Evolutionary conservation across 495 filamentous ascomycete genomes (phyloP), one percentile per base, ranked within the genome.

Genomic region (Arthonia radiata): DNA sequence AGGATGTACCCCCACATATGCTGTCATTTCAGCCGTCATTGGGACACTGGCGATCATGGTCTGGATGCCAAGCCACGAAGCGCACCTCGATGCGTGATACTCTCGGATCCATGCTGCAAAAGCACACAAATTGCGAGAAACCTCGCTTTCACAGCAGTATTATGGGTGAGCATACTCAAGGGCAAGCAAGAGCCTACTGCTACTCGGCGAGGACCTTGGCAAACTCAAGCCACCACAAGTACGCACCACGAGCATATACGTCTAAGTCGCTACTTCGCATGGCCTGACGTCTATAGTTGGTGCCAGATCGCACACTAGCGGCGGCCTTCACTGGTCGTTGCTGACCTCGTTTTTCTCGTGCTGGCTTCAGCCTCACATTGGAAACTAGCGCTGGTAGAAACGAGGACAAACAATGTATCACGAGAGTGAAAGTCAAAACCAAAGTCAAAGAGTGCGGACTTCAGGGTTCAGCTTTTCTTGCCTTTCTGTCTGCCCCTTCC

Each of bases 251-350:
- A 70, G 72, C 71, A 79, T 79, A 73, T 69, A 48, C 64, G 55
- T 62, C 53, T 54, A 49, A 45, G 55, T 48, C 39, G 32, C 28
- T 47, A 56, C 36, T 37, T 42, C 60, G 53, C 53, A 74, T 61
- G 61, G 57, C 59, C 50, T 56, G 59, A 63, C 48, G 67, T 69
- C 71, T 79, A 79, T 67, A 73, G 55, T 57, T 50, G 64, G 69
- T 79, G 74, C 73, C 49, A 79, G 54, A 79, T 50, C 13, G 4
- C 16, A n/a, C n/a, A n/a, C n/a, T n/a, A n/a, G n/a, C n/a, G n/a
- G n/a, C n/a, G n/a, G n/a, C n/a, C n/a, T n/a, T n/a, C n/a, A n/a
- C n/a, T n/a, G n/a, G n/a, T n/a, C n/a, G n/a, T n/a, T n/a, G n/a
- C n/a, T n/a, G n/a, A n/a, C n/a, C n/a, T n/a, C n/a, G n/a, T n/a